Evolutionary conservation across 1,284 basidiomycete species (phyloP).

Genomic region (Tilletia walkeri): DNA sequence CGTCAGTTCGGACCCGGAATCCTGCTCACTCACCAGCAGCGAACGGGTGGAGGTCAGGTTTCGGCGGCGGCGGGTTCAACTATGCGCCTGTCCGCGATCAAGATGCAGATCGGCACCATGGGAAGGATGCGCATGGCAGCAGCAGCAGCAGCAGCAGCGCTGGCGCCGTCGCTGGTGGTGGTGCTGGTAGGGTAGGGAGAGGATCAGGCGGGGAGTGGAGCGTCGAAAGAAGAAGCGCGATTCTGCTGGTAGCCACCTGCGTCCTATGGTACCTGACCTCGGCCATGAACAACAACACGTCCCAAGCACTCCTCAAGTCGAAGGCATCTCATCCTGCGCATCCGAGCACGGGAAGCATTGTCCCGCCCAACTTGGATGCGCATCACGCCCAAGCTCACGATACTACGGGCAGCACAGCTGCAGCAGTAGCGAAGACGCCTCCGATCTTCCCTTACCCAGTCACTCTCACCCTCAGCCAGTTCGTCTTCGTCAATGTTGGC

Average conservation of each 20-base stretch:
- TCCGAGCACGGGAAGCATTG: background rate
- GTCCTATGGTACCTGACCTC: constrained; percentile 62
- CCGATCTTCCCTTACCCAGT: constrained; percentile 77
- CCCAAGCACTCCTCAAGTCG: constrained; percentile 75
- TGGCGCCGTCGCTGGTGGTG: no score
- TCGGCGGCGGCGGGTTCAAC: background rate
- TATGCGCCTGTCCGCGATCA: no score
- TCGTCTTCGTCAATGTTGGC: constrained; percentile 84
- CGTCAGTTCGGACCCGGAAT: background rate
- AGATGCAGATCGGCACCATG: no score
- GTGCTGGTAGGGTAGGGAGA: no score
- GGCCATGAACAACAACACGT: constrained; percentile 82
- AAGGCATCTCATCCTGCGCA: constrained; percentile 10
- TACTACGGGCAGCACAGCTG: background rate
- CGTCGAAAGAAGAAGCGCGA: background rate
- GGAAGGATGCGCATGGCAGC: no score
- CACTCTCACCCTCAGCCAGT: constrained; percentile 95
- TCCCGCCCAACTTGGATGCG: constrained; percentile 1
- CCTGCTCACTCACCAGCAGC: no score
- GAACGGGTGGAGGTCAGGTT: background rate
- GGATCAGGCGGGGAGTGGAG: background rate
- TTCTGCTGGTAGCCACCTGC: constrained; percentile 37
- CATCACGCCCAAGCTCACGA: background rate
- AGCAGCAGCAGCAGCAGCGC: no score
- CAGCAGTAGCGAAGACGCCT: constrained; percentile 17